Base-by-base conservation (phyloP, 2,329 filamentous ascomycete species). In the Penicillium sp. region DNA sequence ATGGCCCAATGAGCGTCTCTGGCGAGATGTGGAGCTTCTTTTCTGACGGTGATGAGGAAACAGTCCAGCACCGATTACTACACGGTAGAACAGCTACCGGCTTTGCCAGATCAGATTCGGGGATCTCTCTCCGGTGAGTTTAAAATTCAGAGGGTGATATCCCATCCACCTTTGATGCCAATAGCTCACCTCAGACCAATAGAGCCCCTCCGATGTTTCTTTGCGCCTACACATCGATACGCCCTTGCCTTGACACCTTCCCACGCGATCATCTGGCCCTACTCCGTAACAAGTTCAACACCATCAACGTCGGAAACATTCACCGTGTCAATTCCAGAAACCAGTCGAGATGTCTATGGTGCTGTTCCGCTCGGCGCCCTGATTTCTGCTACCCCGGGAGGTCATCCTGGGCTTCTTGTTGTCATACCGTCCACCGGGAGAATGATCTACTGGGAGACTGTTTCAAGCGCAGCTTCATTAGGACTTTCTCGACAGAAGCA, bases 401-500 rank as follows among this genome's bases (percentile, higher is more conserved):
- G 82, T 42, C 87, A 95, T 58, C 86, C 90, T 32, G 93, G 93
- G 2, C 77, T 98, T 34, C 82, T 98, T 27, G 80, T 96, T 34
- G 78, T 97, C 34, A 88, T 91, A 73, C 87, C 91, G 9, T 81
- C 81, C 13, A 90, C 79, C 42, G 93, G 93, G 45, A 90, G 85
- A 67, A 82, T 97, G 45, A 84, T 88, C 39, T 97, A 93, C 68
- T 97, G 93, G 90, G 93, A 97, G 66, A 94, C 89, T 35, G 87
- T 97, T 54, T 90, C 91, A 47, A 90, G 84, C 66, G 90, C 89
- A 8, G 87, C 90, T 35, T 89, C 88, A 1, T 78, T 94, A 47
- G 88, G 87, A 53, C 81, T 94, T 36, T 87, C 91, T 61, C 85
- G 86, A 55, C 86, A 94, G 64, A 86, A 88, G 61, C 83, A 86